phyloP scores from a whole-genome alignment of 371 early-diverging fungal species.

The Mortierella sp. region DNA sequence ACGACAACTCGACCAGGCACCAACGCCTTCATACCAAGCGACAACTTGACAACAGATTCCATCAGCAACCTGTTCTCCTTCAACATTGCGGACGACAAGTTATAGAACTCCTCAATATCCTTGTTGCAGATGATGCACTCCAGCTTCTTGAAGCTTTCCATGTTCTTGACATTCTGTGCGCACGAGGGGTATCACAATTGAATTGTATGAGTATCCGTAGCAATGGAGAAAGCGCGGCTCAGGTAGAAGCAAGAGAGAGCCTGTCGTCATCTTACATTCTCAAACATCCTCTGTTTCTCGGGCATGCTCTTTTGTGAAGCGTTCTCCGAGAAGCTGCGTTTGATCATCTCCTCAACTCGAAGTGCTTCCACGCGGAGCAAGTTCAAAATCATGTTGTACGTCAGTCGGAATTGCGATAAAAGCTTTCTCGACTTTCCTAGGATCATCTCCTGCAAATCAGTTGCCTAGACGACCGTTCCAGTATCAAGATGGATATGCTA shows the following conservation, averaged over 20 bases:
- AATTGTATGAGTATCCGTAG: too few species aligned
- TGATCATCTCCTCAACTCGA: conserved; percentile 98
- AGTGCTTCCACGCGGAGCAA: conserved; percentile 97
- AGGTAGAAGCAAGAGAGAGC: too few species aligned
- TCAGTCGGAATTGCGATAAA: conserved; percentile 96
- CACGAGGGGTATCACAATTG: background rate
- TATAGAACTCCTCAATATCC: conserved; percentile 82
- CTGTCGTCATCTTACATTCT: conserved; percentile 53
- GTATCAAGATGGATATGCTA: background rate
- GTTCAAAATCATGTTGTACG: conserved; percentile 99
- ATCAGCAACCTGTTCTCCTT: conserved; percentile 68
- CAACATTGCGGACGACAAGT: conserved; percentile 68
- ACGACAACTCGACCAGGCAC: conserved; percentile 77
- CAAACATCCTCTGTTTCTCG: conserved; percentile 69
- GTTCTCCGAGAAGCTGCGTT: conserved; percentile 96
- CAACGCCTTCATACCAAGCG: conserved; percentile 73
- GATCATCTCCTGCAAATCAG: conserved; percentile 79
- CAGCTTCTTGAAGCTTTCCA: conserved; percentile 71
- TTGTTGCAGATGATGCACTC: conserved; percentile 85
- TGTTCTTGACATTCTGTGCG: conserved; percentile 61
- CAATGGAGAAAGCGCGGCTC: too few species aligned
- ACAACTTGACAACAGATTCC: conserved; percentile 67
- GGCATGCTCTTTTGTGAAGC: conserved; percentile 84
- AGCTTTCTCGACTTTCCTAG: conserved; percentile 92
- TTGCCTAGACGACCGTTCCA: conserved; percentile 44